phyloP scores from a whole-genome alignment of 2,329 filamentous ascomycete species.

The Mariannaea sp. region DNA sequence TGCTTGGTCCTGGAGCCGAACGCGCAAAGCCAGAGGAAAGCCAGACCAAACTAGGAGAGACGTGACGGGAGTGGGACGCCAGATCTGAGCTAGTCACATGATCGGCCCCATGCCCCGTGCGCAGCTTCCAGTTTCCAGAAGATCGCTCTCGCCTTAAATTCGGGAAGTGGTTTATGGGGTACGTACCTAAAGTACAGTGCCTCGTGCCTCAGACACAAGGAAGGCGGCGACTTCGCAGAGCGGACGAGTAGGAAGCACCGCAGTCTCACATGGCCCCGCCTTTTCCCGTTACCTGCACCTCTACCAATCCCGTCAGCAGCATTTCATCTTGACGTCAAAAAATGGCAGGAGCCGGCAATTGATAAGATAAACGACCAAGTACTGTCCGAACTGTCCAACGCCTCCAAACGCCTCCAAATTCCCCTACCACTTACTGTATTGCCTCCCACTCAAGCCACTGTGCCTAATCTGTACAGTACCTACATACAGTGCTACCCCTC shows the following conservation, averaged over 20 bases:
- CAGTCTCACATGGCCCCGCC: background rate
- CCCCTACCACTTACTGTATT: too few species aligned
- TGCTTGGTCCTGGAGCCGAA: background rate
- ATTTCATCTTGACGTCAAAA: constrained; percentile 19
- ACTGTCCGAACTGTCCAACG: constrained; percentile 4
- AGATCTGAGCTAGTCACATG: background rate
- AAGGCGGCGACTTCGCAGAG: background rate
- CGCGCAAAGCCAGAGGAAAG: background rate
- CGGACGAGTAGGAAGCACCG: background rate
- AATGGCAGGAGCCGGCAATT: constrained; percentile 4
- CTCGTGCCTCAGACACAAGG: too few species aligned
- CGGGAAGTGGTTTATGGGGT: too few species aligned
- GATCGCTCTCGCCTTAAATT: too few species aligned
- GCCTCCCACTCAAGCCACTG: too few species aligned
- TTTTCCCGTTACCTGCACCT: constrained; percentile 7
- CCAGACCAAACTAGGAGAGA: background rate
- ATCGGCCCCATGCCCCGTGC: background rate
- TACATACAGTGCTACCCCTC: too few species aligned
- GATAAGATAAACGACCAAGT: constrained; percentile 18
- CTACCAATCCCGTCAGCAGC: constrained; percentile 13
- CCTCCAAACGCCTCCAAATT: too few species aligned
- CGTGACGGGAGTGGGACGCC: background rate
- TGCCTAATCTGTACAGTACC: too few species aligned
- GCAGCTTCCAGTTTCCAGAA: background rate
- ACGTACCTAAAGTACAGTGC: too few species aligned